Percentiles rank a stretch among this genome's conserved stretches.
phyloP scores from a whole-genome alignment of 78 protist genomes.

The Pelomyxa schiedti region DNA sequence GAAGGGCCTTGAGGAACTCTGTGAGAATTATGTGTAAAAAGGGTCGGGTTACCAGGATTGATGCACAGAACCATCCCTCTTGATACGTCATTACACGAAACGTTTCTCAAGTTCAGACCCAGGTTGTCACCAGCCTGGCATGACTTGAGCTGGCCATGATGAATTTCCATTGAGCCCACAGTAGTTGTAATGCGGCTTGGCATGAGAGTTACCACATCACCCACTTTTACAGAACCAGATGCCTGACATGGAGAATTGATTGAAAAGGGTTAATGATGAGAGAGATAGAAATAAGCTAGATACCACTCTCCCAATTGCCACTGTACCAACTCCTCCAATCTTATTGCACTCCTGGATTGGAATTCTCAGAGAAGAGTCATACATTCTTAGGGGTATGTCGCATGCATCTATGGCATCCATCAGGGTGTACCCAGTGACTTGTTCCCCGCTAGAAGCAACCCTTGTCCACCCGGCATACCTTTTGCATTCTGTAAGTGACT shows the following conservation, averaged over 20 bases:
- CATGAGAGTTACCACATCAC: neutral
- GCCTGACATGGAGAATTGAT: neutral
- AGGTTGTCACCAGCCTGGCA: neutral
- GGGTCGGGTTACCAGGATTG: neutral
- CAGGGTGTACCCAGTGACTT: neutral
- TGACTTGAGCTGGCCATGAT: neutral
- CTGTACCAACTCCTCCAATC: conserved; percentile 4
- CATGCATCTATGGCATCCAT: neutral
- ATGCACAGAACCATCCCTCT: neutral
- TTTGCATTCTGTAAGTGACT: neutral
- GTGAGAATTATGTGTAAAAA: too few relatives aligned
- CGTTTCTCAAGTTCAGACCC: neutral
- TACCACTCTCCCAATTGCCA: conserved; percentile 1
- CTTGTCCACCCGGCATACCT: neutral
- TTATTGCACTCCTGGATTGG: neutral
- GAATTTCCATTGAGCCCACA: neutral
- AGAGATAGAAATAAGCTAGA: neutral
- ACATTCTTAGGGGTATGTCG: neutral
- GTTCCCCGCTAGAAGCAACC: neutral
- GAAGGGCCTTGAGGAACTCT: too few relatives aligned
- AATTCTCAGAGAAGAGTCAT: neutral
- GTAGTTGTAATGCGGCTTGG: neutral
- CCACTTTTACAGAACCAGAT: neutral
- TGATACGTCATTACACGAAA: neutral
- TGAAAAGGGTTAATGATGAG: neutral